Conservation (phyloP, 371 early-diverging fungal genomes). For the Vairimorpha apis region DNA sequence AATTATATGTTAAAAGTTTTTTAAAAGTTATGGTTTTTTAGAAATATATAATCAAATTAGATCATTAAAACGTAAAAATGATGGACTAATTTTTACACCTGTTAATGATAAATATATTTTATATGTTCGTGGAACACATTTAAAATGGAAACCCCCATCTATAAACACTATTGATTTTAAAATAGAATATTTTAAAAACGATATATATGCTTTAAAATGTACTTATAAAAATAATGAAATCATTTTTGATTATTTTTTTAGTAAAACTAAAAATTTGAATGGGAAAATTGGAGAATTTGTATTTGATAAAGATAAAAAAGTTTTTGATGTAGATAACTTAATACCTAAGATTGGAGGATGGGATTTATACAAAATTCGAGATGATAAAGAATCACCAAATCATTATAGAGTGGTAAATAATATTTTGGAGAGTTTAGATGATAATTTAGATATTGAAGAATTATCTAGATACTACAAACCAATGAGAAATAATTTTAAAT, state of each 20-base stretch:
- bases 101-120: slow-evolving; percentile 71
- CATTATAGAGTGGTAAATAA: slow-evolving; percentile 68
- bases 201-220: slow-evolving; percentile 32
- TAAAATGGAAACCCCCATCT: slow-evolving; percentile 96
- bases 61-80: slow-evolving; percentile 74
- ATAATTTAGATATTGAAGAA: slow-evolving; percentile 68
- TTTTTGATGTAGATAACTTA: slow-evolving; percentile 41
- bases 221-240: slow-evolving; percentile 27
- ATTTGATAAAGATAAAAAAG: slow-evolving; percentile 49
- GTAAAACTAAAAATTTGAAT: slow-evolving; percentile 23
- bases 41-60: slow-evolving; percentile 55
- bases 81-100: slow-evolving; percentile 91
- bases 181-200: slow-evolving; percentile 12
- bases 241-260: slow-evolving; percentile 20
- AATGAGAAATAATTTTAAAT: slow-evolving; percentile 48
- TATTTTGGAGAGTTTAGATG: slow-evolving; percentile 70
- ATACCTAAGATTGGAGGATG: slow-evolving; percentile 64
- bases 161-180: slow-evolving; percentile 91
- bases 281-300: slow-evolving; percentile 61
- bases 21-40: slow-evolving; percentile 59
- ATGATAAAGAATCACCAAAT: slow-evolving; percentile 75
- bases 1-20: slow-evolving; percentile 55
- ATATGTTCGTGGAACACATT: slow-evolving; percentile 78
- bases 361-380: slow-evolving; percentile 74
- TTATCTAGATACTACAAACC: slow-evolving; percentile 30